Conservation (phyloP, 1,284 basidiomycete genomes). For the Melampsora larici-populina region DNA sequence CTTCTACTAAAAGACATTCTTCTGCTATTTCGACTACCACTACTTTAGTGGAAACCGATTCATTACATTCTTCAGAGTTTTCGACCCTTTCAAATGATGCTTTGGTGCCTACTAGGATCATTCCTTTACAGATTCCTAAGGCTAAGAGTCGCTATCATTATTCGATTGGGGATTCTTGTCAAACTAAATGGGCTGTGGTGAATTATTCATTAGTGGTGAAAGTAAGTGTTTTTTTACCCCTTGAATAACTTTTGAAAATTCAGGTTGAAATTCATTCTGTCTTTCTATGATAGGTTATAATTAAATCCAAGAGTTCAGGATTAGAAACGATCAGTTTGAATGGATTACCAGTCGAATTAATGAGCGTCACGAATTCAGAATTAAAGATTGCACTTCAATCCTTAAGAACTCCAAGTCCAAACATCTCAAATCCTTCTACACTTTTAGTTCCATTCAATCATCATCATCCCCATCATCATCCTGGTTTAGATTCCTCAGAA, state of each 20-base stretch:
- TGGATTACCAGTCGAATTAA: conserved; percentile 12
- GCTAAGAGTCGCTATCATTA: conserved; percentile 28
- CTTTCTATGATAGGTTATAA: background rate
- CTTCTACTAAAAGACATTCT: background rate
- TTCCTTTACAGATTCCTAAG: conserved; percentile 12
- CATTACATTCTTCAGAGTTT: background rate
- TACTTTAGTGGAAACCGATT: background rate
- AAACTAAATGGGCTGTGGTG: conserved; percentile 1
- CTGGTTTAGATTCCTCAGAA: no score
- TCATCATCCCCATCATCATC: no score
- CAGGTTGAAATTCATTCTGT: background rate
- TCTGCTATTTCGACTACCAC: background rate
- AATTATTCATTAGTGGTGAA: conserved; percentile 16
- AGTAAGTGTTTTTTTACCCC: background rate
- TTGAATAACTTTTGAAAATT: background rate
- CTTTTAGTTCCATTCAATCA: no score
- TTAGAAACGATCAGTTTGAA: conserved; percentile 11
- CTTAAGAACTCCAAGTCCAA: background rate
- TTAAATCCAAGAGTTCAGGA: conserved; percentile 25
- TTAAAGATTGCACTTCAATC: background rate
- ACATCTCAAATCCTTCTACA: no score
- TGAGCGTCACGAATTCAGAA: conserved; percentile 13
- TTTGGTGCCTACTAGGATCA: background rate
- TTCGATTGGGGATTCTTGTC: conserved; percentile 27
- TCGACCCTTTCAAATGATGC: background rate